A percentile compares a stretch with the other conserved stretches of the same genome.
Evolutionary conservation across 1,284 basidiomycete genomes (phyloP).

Genomic region (Volvariella volvacea): DNA sequence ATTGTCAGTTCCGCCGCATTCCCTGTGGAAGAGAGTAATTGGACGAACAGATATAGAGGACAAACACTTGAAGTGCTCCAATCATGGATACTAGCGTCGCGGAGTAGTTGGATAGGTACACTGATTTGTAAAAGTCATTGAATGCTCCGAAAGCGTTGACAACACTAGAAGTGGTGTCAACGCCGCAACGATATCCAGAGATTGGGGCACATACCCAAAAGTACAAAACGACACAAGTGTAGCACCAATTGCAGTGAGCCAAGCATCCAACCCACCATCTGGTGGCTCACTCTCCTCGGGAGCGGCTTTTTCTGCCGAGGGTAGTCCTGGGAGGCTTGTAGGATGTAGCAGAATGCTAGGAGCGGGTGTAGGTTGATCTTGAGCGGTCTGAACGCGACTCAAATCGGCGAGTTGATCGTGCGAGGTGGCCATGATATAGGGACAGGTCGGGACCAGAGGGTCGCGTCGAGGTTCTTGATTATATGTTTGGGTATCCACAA

Average conservation of each 20-base stretch:
- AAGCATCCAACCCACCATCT: neutral
- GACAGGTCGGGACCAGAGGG: no score
- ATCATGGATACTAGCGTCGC: neutral
- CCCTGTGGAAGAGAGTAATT: neutral
- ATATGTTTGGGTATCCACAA: no score
- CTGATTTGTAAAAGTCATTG: neutral
- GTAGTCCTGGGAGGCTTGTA: neutral
- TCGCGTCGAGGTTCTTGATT: no score
- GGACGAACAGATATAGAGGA: neutral
- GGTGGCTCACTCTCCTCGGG: neutral
- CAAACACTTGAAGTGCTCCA: neutral
- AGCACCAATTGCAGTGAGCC: neutral
- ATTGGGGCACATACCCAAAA: neutral
- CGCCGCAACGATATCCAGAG: neutral
- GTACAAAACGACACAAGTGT: neutral
- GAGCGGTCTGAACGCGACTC: neutral
- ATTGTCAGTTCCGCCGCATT: neutral
- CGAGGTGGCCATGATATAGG: no score
- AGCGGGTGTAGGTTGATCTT: neutral
- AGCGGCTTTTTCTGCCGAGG: neutral
- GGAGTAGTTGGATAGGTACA: neutral
- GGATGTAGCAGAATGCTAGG: neutral
- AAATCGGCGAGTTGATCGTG: no score
- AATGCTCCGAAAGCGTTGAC: neutral
- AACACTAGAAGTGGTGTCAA: neutral